Base-by-base conservation (phyloP, 768 basidiomycete species). In the Clavulina sp. region DNA sequence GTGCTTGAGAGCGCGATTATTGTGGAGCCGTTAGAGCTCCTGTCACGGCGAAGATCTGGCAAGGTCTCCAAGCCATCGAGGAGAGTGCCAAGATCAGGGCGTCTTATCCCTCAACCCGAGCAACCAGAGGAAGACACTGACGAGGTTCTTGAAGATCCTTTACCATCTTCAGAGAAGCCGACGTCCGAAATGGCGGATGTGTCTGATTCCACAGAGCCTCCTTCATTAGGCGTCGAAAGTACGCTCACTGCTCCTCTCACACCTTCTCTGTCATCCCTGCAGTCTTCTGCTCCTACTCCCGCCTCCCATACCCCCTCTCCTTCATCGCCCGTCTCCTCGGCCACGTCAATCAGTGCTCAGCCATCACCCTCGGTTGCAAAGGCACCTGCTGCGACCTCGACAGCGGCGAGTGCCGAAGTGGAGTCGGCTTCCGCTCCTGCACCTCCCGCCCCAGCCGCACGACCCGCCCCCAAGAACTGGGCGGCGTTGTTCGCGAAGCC, bases 251-350 rank as follows among this genome's bases (percentile, higher is more conserved):
- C 43, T 9, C 26, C 43, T 9, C 9, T 46, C 9, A 46, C 43
- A 24, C 43, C 43, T 13, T 13, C 13, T 24, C 13, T 9, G 13
- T 46, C 43, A 9, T 46, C 43, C 26, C 13, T 46, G 13, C 26
- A 46, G 24, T 46, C 43, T 46, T 13, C 43, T 28, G 43, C 43
- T 9, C 43, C 43, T 9, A 46, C 43, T 24, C 43, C 74, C 3
- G 65, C 71, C 13, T 73, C 73, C 29, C 65, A 69, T 53, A 73
- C 73, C 26, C 68, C 70, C 4, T 59, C 68, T 2, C 70, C 68
- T 1, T 68, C 69, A 0, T 81, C 80, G 0, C 81, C 80, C 1
- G 63, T 69, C 3, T 78, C 79, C 13, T 73, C 75, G 3, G 71
- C 68, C 44, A 81, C 80, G 1, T 80, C 80, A 0, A 54, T 79